These are phyloP conservation scores for Aureobasidium sp. DNA, from an alignment of 2,329 filamentous ascomycete genomes.

Conservation along the genomic window DNA sequence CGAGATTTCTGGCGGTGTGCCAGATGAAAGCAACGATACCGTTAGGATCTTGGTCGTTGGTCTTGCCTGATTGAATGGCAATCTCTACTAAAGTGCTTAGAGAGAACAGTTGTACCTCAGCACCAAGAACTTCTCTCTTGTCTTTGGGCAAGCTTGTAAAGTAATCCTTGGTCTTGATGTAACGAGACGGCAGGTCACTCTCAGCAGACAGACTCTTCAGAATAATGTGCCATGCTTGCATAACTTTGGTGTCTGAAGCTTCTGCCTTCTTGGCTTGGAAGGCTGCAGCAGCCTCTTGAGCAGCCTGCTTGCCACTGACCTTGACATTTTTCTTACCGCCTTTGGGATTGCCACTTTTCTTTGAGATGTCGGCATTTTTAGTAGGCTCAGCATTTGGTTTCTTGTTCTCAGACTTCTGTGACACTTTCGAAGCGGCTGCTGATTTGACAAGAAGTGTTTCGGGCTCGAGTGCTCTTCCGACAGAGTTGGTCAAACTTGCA, in stretches of 20 bases:
- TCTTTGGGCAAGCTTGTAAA: conserved; percentile 36
- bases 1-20: conserved; percentile 36
- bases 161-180: conserved; percentile 44
- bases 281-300: conserved; percentile 37
- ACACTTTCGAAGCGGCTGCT: conserved; percentile 15
- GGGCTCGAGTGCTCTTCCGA: conserved; percentile 56
- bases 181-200: conserved; percentile 37
- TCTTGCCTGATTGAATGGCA: conserved; percentile 39
- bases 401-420: background rate
- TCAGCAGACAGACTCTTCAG: conserved; percentile 44
- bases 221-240: conserved; percentile 40
- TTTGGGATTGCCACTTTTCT: conserved; percentile 25
- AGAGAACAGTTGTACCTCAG: conserved; percentile 44
- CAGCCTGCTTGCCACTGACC: conserved; percentile 36
- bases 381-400: conserved; percentile 2
- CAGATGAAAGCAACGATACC: conserved; percentile 43
- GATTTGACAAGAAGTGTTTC: conserved; percentile 44
- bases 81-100: conserved; percentile 42
- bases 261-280: conserved; percentile 37
- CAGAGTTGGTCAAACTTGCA: conserved; percentile 59
- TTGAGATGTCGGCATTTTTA: conserved; percentile 18
- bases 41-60: conserved; percentile 27
- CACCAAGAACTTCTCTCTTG: conserved; percentile 34
- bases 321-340: conserved; percentile 29
- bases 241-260: conserved; percentile 32